Percentiles rank a stretch among this genome's conserved stretches.
These are phyloP conservation scores for Paratinospora sagittata DNA, from an alignment of 164 flowering plant species.

Conservation along the genomic window DNA sequence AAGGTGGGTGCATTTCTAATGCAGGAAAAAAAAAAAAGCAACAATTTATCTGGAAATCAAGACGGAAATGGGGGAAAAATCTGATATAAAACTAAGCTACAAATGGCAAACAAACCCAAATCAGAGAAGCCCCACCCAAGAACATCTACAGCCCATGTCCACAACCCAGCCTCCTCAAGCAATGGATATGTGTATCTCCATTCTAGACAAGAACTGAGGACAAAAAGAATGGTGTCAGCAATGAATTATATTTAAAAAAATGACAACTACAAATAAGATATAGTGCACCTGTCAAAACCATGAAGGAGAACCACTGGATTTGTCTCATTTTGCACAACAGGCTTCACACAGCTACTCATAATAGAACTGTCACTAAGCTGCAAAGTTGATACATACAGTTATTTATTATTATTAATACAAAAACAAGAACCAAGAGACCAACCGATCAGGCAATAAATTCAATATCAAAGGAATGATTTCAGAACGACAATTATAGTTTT, in stretches of 20 bases:
- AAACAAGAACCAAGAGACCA: not conserved
- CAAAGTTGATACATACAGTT: constrained; percentile 1
- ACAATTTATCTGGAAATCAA: not conserved
- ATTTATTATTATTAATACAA: not conserved
- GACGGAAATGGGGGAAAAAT: not conserved
- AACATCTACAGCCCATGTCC: constrained; percentile 88
- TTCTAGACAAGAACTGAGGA: constrained; percentile 84
- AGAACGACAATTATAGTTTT: not conserved
- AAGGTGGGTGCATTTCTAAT: constrained; percentile 62
- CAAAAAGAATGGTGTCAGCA: not conserved
- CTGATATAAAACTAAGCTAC: not conserved
- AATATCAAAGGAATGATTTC: not conserved
- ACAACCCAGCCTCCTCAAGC: constrained; percentile 90
- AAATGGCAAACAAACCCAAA: constrained; percentile 44
- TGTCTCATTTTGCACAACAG: constrained; percentile 28
- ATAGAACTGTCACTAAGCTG: constrained; percentile 50
- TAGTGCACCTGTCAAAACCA: constrained; percentile 74
- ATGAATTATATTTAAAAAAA: not conserved
- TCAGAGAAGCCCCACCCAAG: constrained; percentile 99
- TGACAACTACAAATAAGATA: not conserved
- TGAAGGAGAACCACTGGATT: constrained; percentile 85
- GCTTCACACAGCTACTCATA: constrained; percentile 87
- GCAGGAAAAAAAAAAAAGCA: constrained; percentile 8
- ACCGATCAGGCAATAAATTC: not conserved
- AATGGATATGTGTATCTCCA: constrained; percentile 86